Base-by-base conservation (phyloP, 345 rosid species). In the Theobroma cacao region DNA sequence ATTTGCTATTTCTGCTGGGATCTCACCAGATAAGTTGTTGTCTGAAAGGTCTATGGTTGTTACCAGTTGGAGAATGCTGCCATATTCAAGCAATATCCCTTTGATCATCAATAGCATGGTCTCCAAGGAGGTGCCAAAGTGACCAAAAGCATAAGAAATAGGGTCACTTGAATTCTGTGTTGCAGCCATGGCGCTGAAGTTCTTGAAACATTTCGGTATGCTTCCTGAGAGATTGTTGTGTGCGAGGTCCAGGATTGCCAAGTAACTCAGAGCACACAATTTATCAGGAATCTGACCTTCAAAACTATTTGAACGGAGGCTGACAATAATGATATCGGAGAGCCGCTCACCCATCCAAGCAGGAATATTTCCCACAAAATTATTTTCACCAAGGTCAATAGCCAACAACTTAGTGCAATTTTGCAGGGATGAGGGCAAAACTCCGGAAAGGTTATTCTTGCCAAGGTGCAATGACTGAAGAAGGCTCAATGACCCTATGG, bases 391-490 rank as follows among this genome's bases (percentile, higher is more conserved):
- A 17, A 69, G 36, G 31, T 78, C 75, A 56, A 78, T 18, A 41
- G 75, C 68, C 58, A 40, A 5, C 11, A 75, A n/a, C 33, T 0
- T 1, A 0, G 76, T 47, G 50, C 70, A 70, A 4, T 80, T 75
- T 10, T 48, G 52, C 18, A 67, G 22, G 6, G 76, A 68, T 4
- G 17, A 12, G 0, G 76, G 82, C 59, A 75, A 6, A 12, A 31
- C 18, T 20, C 79, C 75, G 0, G 69, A 43, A 43, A 78, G 75
- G 4, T 58, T 69, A 34, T 78, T 78, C 45, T 60, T 70, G 33
- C 80, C 22, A 6, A 75, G 71, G 71, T 59, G 69, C 40, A 86
- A 60, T 0, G 85, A 81, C 13, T 34, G 14, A 12, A 83, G 82
- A 22, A 18, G 2, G 2, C 3, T 59, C 67, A 81, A 77, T 0